These are phyloP conservation scores for Venturiaceae sp. DNA, from an alignment of 2,329 filamentous ascomycete genomes.

Conservation along the genomic window DNA sequence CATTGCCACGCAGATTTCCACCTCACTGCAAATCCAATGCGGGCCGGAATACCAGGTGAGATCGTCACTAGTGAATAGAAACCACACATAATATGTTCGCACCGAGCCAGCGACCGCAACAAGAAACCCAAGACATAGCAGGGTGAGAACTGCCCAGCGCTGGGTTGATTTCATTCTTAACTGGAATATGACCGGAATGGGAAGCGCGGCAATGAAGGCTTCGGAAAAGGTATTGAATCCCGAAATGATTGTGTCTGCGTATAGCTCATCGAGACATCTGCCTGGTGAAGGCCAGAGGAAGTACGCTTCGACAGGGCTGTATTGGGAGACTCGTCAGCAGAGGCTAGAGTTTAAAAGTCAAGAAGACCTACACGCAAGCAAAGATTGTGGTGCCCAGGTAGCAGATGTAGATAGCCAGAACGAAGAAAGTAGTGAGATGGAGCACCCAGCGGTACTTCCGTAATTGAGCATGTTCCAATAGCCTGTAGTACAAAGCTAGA, in stretches of 20 bases:
- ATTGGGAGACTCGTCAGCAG: not conserved
- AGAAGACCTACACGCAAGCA: not conserved
- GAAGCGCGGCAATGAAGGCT: constrained; percentile 30
- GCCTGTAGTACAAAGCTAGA: constrained; percentile 35
- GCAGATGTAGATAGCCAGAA: constrained; percentile 25
- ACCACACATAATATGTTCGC: constrained; percentile 36
- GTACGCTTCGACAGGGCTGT: not conserved
- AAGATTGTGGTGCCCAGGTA: constrained; percentile 17
- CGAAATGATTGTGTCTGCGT: not conserved
- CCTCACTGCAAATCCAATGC: constrained; percentile 34
- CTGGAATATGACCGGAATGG: constrained; percentile 32
- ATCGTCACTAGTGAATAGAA: constrained; percentile 30
- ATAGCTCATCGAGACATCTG: constrained; percentile 1
- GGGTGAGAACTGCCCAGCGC: constrained; percentile 27
- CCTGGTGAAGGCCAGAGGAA: constrained; percentile 2
- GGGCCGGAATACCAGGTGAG: constrained; percentile 35
- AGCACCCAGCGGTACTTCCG: constrained; percentile 29
- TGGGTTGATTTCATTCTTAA: constrained; percentile 32
- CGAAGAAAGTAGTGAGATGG: constrained; percentile 27
- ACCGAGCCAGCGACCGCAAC: constrained; percentile 32
- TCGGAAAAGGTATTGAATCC: constrained; percentile 32
- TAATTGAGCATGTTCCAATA: constrained; percentile 30
- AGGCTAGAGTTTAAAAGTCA: not conserved
- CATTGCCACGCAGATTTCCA: constrained; percentile 36
- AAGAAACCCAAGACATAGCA: constrained; percentile 31